A percentile compares a stretch with the other conserved stretches of the same genome.
Conservation (phyloP, 164 flowering plant genomes). For the Cinnamomum micranthum region DNA sequence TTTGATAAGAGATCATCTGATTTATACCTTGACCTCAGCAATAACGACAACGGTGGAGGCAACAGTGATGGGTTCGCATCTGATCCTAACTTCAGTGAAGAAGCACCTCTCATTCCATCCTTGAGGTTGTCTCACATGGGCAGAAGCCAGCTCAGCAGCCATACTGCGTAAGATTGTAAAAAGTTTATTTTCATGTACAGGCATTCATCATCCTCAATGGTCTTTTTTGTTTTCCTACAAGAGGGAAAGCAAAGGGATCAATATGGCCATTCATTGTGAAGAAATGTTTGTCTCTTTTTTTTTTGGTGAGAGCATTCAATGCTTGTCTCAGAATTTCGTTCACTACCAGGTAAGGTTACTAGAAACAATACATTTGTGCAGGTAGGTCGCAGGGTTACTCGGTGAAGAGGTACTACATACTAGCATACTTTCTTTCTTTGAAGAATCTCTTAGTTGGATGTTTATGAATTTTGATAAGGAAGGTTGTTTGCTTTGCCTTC, state of each 20-base stretch:
- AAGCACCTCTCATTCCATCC: conserved; percentile 56
- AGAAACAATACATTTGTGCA: neutral
- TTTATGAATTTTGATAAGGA: no score
- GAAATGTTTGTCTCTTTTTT: neutral
- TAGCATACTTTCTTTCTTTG: no score
- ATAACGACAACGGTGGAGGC: conserved; percentile 24
- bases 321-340: neutral
- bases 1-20: conserved; percentile 86
- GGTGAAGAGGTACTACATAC: neutral
- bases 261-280: neutral
- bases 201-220: neutral
- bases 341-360: neutral
- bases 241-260: neutral
- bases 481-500: no score
- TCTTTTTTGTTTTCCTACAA: neutral
- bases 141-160: conserved; percentile 52
- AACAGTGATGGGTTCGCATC: conserved; percentile 24
- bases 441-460: no score
- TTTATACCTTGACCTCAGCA: conserved; percentile 36
- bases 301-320: no score
- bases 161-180: conserved; percentile 20
- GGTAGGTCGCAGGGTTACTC: neutral
- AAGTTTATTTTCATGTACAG: neutral
- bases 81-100: conserved; percentile 57
- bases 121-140: conserved; percentile 78